Conservation (phyloP, 768 basidiomycete genomes). For the Coprinellus aureogranulatus region DNA sequence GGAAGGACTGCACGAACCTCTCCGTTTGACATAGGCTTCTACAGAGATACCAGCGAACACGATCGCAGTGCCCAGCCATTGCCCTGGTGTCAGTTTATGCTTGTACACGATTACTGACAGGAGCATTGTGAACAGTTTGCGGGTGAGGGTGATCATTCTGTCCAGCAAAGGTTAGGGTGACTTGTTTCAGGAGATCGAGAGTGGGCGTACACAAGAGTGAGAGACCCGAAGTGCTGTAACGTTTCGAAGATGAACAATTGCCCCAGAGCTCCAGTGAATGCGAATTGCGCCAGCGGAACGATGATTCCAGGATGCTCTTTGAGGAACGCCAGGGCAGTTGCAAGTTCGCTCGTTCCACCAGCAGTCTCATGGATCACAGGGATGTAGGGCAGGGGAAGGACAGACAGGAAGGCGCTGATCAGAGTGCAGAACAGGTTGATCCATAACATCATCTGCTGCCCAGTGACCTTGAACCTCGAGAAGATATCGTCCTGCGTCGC, state of each 20-base stretch:
- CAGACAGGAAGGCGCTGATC: conserved; percentile 63
- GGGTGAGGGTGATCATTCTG: conserved; percentile 92
- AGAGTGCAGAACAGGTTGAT: conserved; percentile 87
- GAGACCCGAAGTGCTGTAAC: conserved; percentile 83
- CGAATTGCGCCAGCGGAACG: conserved; percentile 76
- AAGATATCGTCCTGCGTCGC: conserved; percentile 98
- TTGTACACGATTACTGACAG: conserved; percentile 91
- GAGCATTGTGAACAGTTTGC: conserved; percentile 98
- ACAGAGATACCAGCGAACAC: conserved; percentile 96
- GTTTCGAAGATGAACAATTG: conserved; percentile 99
- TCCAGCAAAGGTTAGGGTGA: neutral
- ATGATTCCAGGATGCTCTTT: conserved; percentile 72
- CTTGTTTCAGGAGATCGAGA: conserved; percentile 4
- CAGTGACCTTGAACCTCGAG: conserved; percentile 63
- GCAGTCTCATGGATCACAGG: conserved; percentile 75
- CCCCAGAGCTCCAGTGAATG: conserved; percentile 87
- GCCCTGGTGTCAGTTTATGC: conserved; percentile 77
- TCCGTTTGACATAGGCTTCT: conserved; percentile 88
- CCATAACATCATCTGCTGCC: conserved; percentile 99
- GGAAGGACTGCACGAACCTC: conserved; percentile 49
- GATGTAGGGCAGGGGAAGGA: conserved; percentile 76
- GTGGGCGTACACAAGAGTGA: conserved; percentile 72
- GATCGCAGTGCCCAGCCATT: conserved; percentile 89
- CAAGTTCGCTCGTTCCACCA: conserved; percentile 60
- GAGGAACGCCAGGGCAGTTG: conserved; percentile 70